Base-by-base conservation (phyloP, 208 protist species). In the Trypanosoma caninum region DNA sequence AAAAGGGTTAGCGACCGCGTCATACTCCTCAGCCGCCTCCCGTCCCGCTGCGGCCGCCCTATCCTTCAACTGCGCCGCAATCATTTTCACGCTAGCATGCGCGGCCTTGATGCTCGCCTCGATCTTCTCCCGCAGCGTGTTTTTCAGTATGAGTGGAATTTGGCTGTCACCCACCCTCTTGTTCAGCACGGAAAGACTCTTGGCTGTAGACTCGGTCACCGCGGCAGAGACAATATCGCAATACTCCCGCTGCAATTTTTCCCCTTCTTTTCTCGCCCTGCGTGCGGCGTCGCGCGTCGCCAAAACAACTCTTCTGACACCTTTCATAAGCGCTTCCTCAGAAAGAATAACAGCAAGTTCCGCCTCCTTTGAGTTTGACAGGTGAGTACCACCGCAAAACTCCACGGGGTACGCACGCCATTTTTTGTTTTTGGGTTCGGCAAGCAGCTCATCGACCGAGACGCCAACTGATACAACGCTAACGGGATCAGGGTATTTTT, bases 401-500 rank as follows among this genome's bases (percentile, higher is more conserved):
- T 99, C 98, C 27, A 99, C 82, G 2, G 93, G 85, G 73, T 89
- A 97, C 20, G 87, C 67, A n/a, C 73, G 59, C 92, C 84, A 91
- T 75, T 96, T 76, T 33, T 79, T 52, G 52, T 94, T 96, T 34
- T 90, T 79, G 2, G 96, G 96, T 51, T 97, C 76, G 11, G 67
- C 71, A 14, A 99, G 42, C 25, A 99, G 69, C 9, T 89, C 70
- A 18, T 98, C 89, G 35, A 99, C 74, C 16, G 82, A 54, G 0
- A 74, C 59, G 52, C 98, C 98, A 41, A 99, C 80, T 52, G 91
- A 94, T n/a, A 99, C 85, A 31, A 99, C 97, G 65, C 95, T 89
- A 23, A 99, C 98, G 30, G 96, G 97, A 65, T 99, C 97, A 11
- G 98, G 98, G 82, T 99, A 99, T 52, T 96, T 97, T 78, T 99